A percentile compares a stretch with the other conserved stretches of the same genome.
Conservation (phyloP, 768 basidiomycete species). For the Lyophyllum shimeji region DNA sequence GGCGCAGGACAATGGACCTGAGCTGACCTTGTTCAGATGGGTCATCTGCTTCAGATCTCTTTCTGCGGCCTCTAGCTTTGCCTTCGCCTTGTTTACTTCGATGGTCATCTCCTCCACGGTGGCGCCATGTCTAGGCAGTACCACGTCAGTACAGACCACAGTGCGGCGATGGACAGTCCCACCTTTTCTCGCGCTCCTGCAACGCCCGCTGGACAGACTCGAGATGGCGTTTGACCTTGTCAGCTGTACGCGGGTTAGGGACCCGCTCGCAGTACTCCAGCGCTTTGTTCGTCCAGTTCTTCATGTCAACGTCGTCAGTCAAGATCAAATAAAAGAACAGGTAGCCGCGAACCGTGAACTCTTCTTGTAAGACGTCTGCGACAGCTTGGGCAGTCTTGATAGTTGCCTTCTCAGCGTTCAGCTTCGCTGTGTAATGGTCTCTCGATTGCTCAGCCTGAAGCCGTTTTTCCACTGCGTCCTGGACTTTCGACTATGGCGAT, state of each 20-base stretch:
- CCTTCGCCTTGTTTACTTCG: constrained; percentile 66
- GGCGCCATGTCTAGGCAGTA: constrained; percentile 60
- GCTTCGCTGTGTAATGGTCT: constrained; percentile 50
- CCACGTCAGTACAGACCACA: not conserved
- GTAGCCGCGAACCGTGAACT: constrained; percentile 53
- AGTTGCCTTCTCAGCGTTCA: constrained; percentile 46
- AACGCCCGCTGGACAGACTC: constrained; percentile 65
- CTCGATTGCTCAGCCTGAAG: constrained; percentile 48
- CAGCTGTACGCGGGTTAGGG: constrained; percentile 55
- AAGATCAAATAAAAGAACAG: not conserved
- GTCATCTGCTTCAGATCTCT: constrained; percentile 64
- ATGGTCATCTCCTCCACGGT: constrained; percentile 75
- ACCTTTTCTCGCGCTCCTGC: constrained; percentile 66
- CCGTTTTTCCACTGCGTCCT: constrained; percentile 47
- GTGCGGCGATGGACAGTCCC: constrained; percentile 11
- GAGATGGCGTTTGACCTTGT: constrained; percentile 58
- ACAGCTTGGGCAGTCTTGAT: constrained; percentile 44
- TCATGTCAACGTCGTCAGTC: not conserved
- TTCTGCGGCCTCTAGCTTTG: constrained; percentile 57
- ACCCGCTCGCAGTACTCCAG: constrained; percentile 58
- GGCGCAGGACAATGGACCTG: not conserved
- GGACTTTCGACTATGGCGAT: constrained; percentile 44
- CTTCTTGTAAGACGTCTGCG: constrained; percentile 52
- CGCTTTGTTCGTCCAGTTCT: constrained; percentile 66
- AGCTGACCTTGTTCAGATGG: constrained; percentile 60